phyloP scores from a whole-genome alignment of 306 rosid genomes.

The Alnus rubra region DNA sequence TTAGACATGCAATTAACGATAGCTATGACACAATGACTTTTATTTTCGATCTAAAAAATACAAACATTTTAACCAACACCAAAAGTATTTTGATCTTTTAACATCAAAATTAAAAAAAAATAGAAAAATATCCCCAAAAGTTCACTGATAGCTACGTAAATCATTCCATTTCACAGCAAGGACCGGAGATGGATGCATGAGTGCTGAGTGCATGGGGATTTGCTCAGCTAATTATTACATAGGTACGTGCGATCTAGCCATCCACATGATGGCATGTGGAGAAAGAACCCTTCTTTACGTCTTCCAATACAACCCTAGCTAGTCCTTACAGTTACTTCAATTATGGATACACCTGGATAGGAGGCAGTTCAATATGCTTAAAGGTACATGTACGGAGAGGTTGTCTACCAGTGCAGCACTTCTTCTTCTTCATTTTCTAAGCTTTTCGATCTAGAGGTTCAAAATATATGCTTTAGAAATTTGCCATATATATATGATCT shows the following conservation, averaged over 20 bases:
- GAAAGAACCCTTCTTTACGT: constrained; percentile 10
- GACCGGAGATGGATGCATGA: background rate
- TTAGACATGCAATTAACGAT: too few species aligned
- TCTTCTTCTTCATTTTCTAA: too few species aligned
- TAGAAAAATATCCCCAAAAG: background rate
- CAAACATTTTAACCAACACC: too few species aligned
- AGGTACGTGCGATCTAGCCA: background rate
- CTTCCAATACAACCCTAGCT: constrained; percentile 4
- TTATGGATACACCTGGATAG: constrained; percentile 26
- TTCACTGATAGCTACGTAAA: background rate
- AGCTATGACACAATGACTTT: too few species aligned
- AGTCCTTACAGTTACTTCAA: constrained; percentile 18
- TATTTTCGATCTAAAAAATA: too few species aligned
- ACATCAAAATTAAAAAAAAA: background rate
- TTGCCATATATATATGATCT: too few species aligned
- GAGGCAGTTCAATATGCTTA: constrained; percentile 16
- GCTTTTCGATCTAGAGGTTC: too few species aligned
- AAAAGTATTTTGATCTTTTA: too few species aligned
- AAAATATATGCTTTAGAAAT: too few species aligned
- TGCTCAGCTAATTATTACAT: constrained; percentile 28
- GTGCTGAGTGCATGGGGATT: constrained; percentile 34
- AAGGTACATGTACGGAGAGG: background rate
- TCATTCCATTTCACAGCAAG: constrained; percentile 9
- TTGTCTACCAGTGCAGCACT: background rate
- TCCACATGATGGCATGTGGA: constrained; percentile 47